These are phyloP conservation scores for Botrytis byssoidea DNA, from an alignment of 2,329 filamentous ascomycete genomes.

Conservation along the genomic window DNA sequence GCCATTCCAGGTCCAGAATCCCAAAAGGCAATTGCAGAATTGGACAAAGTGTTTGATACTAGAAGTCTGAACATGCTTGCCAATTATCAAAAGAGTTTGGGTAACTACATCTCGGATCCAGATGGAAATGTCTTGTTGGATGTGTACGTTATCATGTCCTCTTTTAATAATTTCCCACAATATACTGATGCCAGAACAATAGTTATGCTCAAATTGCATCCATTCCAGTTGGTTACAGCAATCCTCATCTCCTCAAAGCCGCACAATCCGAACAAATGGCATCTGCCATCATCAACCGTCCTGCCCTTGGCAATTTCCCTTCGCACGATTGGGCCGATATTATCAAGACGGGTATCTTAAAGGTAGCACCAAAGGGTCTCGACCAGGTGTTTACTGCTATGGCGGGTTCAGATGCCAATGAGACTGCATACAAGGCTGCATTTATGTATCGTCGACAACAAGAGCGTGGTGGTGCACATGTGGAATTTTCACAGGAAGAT, in stretches of 20 bases:
- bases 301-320: conserved; percentile 78
- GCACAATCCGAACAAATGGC: conserved; percentile 70
- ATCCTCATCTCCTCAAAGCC: conserved; percentile 63
- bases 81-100: conserved; percentile 52
- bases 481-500: conserved; percentile 70
- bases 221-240: conserved; percentile 82
- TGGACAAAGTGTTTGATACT: conserved; percentile 52
- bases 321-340: conserved; percentile 72
- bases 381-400: conserved; percentile 80
- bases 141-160: conserved; percentile 42
- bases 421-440: conserved; percentile 81
- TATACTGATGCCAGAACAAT: conserved; percentile 27
- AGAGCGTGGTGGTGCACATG: conserved; percentile 63
- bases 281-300: conserved; percentile 72
- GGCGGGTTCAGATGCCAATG: conserved; percentile 79
- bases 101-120: conserved; percentile 53
- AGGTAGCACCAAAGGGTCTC: conserved; percentile 70
- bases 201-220: conserved; percentile 80
- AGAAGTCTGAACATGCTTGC: conserved; percentile 53
- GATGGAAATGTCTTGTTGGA: conserved; percentile 52
- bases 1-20: conserved; percentile 43
- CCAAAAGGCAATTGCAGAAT: conserved; percentile 42
- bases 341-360: conserved; percentile 68
- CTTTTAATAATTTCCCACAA: background rate
- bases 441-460: conserved; percentile 78